Percentiles rank a stretch among this genome's conserved stretches.
phyloP scores from a whole-genome alignment of 2,329 filamentous ascomycete species.

The Ramularia endophylla region DNA sequence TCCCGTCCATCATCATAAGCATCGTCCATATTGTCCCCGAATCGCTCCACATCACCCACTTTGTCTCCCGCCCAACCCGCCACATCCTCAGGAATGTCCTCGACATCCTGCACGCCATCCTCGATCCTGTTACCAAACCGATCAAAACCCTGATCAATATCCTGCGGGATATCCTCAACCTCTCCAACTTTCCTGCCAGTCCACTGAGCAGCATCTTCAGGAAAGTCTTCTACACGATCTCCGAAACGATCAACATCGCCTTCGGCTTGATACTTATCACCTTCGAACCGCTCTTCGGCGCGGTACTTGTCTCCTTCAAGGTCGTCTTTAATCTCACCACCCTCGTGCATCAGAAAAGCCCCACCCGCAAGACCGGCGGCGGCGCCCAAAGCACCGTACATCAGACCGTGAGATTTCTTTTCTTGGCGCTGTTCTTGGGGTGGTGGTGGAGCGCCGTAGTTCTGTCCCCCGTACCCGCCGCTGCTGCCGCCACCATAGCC shows the following conservation, averaged over 20 bases:
- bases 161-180: constrained; percentile 35
- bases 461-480: too few species aligned
- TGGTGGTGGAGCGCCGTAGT: constrained; percentile 8
- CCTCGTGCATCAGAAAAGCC: constrained; percentile 42
- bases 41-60: constrained; percentile 40
- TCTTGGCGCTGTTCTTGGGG: constrained; percentile 5
- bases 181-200: constrained; percentile 38
- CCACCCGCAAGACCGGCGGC: constrained; percentile 40
- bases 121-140: constrained; percentile 31
- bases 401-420: constrained; percentile 28
- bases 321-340: constrained; percentile 34
- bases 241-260: constrained; percentile 18
- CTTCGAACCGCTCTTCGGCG: constrained; percentile 21
- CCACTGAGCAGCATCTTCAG: constrained; percentile 40
- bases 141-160: constrained; percentile 30
- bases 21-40: constrained; percentile 38
- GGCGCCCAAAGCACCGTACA: constrained; percentile 36
- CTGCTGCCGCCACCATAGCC: constrained; percentile 14
- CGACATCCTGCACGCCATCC: constrained; percentile 29
- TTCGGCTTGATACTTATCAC: constrained; percentile 23
- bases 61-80: constrained; percentile 32
- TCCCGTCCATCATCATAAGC: constrained; percentile 40
- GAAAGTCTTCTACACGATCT: constrained; percentile 35
- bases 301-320: constrained; percentile 26
- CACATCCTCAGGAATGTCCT: constrained; percentile 33